phyloP scores from a whole-genome alignment of 352 stramenopile species.

The Phytophthora quininea region DNA sequence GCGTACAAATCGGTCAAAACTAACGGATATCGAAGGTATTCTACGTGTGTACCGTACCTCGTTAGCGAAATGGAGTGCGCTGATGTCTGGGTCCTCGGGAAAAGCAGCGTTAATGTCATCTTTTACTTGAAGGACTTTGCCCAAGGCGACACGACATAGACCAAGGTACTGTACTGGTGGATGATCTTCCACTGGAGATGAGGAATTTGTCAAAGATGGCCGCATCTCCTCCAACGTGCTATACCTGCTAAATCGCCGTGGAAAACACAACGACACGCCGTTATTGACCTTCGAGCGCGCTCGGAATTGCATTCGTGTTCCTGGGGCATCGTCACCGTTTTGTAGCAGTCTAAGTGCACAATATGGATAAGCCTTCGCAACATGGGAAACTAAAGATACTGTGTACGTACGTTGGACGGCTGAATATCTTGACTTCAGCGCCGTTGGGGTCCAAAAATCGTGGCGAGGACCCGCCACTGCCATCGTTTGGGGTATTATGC shows the following conservation, averaged over 20 bases:
- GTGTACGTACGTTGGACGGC: constrained; percentile 29
- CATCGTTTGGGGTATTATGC: constrained; percentile 25
- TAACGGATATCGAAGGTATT: neutral
- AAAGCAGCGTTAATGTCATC: constrained; percentile 20
- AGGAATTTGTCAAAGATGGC: neutral
- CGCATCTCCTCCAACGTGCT: constrained; percentile 64
- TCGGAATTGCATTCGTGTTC: constrained; percentile 24
- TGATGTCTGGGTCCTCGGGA: constrained; percentile 36
- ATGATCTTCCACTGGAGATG: constrained; percentile 1
- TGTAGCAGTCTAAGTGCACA: constrained; percentile 17
- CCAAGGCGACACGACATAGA: constrained; percentile 74
- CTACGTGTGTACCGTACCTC: constrained; percentile 31
- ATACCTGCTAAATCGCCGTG: constrained; percentile 69
- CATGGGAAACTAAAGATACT: neutral
- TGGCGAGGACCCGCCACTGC: constrained; percentile 3
- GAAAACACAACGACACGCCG: constrained; percentile 43
- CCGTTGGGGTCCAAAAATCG: constrained; percentile 19
- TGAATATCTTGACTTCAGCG: constrained; percentile 42
- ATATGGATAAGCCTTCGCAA: too few relatives aligned
- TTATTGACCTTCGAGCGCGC: constrained; percentile 26
- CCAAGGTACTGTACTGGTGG: constrained; percentile 51
- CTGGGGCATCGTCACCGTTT: constrained; percentile 22
- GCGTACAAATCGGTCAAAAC: neutral
- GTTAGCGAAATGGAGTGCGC: constrained; percentile 45
- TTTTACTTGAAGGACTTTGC: constrained; percentile 44